These are phyloP conservation scores for Fragilaria radians DNA, from an alignment of 108 stramenopile species.

Conservation along the genomic window DNA sequence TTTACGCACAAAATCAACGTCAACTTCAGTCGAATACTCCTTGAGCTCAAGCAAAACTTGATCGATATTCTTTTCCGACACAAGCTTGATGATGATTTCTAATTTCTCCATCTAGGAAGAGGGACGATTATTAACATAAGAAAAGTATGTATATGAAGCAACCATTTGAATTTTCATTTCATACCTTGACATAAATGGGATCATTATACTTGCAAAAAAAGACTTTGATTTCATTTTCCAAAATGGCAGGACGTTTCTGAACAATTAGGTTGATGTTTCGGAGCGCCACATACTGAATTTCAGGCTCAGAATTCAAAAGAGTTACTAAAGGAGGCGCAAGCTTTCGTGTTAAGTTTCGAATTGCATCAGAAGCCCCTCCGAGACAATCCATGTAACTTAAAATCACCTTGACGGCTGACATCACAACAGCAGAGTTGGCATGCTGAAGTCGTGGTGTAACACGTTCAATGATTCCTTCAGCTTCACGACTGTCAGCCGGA, in stretches of 20 bases:
- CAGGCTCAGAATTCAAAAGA: slow-evolving; percentile 93
- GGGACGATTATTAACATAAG: too few species aligned
- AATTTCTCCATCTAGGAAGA: slow-evolving; percentile 90
- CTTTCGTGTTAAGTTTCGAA: slow-evolving; percentile 85
- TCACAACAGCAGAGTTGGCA: slow-evolving; percentile 98
- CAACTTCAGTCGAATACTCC: slow-evolving; percentile 98
- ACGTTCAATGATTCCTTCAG: slow-evolving; percentile 98
- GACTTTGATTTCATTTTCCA: slow-evolving; percentile 98
- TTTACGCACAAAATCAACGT: slow-evolving; percentile 98
- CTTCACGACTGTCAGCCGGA: slow-evolving; percentile 88
- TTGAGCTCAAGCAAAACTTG: slow-evolving; percentile 97
- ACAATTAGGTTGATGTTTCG: slow-evolving; percentile 99
- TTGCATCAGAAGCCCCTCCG: slow-evolving; percentile 62
- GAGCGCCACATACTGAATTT: slow-evolving; percentile 98
- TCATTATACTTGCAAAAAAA: slow-evolving; percentile 99
- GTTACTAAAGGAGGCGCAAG: slow-evolving; percentile 99
- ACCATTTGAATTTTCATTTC: too few species aligned
- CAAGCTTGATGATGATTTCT: slow-evolving; percentile 98
- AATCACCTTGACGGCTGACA: slow-evolving; percentile 98
- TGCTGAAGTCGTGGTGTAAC: slow-evolving; percentile 98
- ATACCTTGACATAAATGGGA: slow-evolving; percentile 96
- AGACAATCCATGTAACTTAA: slow-evolving; percentile 94
- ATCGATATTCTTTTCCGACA: slow-evolving; percentile 94
- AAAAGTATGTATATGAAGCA: too few species aligned
- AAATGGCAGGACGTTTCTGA: slow-evolving; percentile 91